Percentiles rank a stretch among this genome's conserved stretches.
phyloP scores from a whole-genome alignment of 768 basidiomycete species.

The Rossbeevera mucosa region DNA sequence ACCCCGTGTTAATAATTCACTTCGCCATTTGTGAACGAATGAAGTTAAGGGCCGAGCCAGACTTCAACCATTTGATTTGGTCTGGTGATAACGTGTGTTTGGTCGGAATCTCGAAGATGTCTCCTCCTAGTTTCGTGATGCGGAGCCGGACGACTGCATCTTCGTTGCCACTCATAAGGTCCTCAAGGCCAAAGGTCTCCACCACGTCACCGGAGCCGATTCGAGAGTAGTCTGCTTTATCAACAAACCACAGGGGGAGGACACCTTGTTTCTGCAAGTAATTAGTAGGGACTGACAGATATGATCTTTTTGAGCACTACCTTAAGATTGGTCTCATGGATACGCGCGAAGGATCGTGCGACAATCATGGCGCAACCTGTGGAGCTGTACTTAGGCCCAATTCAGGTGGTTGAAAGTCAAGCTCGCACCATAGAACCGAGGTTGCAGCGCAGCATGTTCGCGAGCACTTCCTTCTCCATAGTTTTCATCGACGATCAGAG shows the following conservation, averaged over 20 bases:
- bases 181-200: constrained; percentile 77
- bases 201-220: constrained; percentile 81
- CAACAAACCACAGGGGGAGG: constrained; percentile 88
- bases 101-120: constrained; percentile 61
- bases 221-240: constrained; percentile 79
- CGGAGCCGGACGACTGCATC: constrained; percentile 46
- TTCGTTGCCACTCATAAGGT: constrained; percentile 47
- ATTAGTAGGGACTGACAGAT: constrained; percentile 1
- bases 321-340: constrained; percentile 97
- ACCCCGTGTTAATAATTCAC: neutral
- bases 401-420: neutral
- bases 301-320: constrained; percentile 34
- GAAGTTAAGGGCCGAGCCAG: constrained; percentile 86
- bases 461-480: constrained; percentile 98
- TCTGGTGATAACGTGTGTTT: constrained; percentile 89
- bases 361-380: constrained; percentile 82
- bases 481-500: constrained; percentile 91
- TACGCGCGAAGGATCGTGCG: constrained; percentile 93
- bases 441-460: constrained; percentile 96
- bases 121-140: constrained; percentile 64
- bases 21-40: constrained; percentile 59
- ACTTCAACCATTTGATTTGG: constrained; percentile 85
- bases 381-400: neutral
- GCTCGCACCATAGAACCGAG: constrained; percentile 78
- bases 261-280: constrained; percentile 87